These are phyloP conservation scores for Gigaspora rosea DNA, from an alignment of 192 early-diverging fungal species.

Conservation along the genomic window DNA sequence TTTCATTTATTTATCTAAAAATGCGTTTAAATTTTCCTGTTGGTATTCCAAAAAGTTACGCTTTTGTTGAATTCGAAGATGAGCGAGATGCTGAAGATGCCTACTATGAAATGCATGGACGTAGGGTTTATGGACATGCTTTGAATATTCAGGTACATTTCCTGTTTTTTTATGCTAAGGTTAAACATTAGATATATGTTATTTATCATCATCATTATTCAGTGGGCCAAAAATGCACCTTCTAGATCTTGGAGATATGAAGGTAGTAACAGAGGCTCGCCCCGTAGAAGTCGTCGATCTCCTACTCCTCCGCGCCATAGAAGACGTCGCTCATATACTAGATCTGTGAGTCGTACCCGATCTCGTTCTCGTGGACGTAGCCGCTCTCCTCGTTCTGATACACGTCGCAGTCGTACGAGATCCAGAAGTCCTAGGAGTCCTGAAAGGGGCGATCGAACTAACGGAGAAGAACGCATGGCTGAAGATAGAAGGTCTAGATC, in stretches of 20 bases:
- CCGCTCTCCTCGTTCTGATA: slow-evolving; percentile 8
- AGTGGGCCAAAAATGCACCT: slow-evolving; percentile 89
- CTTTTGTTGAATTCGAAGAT: slow-evolving; percentile 96
- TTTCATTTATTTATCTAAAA: slow-evolving; percentile 16
- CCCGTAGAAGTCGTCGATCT: slow-evolving; percentile 46
- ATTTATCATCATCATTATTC: not conserved
- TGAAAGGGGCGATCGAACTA: slow-evolving; percentile 1
- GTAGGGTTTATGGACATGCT: slow-evolving; percentile 75
- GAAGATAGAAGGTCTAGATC: slow-evolving; percentile 12
- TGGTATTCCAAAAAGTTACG: slow-evolving; percentile 61
- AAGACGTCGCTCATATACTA: slow-evolving; percentile 42
- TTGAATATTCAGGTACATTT: slow-evolving; percentile 75
- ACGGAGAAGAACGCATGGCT: not conserved
- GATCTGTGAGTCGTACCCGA: no score
- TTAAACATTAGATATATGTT: not conserved
- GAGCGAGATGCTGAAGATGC: slow-evolving; percentile 89
- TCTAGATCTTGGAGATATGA: slow-evolving; percentile 79
- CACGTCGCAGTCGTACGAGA: not conserved
- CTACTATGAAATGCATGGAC: slow-evolving; percentile 89
- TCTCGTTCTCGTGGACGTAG: slow-evolving; percentile 42
- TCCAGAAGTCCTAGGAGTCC: not conserved
- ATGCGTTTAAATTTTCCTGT: not conserved
- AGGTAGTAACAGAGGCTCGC: slow-evolving; percentile 50
- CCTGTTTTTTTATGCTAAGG: not conserved
- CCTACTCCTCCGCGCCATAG: slow-evolving; percentile 33